These are phyloP conservation scores for Pythium rishiriense DNA, from an alignment of 352 stramenopile genomes.

Conservation along the genomic window DNA sequence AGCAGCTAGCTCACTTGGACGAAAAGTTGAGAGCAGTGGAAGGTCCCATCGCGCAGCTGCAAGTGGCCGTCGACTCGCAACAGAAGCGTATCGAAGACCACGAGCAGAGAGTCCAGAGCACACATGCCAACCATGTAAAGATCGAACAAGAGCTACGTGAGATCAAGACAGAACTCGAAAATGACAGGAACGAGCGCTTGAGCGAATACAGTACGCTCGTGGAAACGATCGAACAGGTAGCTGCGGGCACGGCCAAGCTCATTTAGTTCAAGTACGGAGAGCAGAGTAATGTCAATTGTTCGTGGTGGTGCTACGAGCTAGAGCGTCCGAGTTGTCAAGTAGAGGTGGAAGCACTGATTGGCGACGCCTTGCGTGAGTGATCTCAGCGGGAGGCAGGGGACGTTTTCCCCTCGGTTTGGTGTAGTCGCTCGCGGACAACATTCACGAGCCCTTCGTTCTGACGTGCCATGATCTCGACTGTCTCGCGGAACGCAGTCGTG, in stretches of 20 bases:
- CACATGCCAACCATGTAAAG: neutral
- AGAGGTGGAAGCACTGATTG: neutral
- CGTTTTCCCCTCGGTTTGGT: neutral
- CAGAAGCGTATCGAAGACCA: neutral
- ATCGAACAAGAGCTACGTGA: neutral
- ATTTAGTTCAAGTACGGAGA: too few species aligned
- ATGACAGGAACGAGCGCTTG: neutral
- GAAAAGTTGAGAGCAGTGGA: neutral
- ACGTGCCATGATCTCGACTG: neutral
- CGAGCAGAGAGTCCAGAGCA: neutral
- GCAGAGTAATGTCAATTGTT: neutral
- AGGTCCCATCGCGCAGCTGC: neutral
- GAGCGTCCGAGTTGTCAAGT: neutral
- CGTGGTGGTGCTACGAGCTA: neutral
- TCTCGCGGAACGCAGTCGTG: neutral
- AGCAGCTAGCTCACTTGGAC: neutral
- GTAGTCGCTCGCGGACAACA: neutral
- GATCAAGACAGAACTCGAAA: neutral
- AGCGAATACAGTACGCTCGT: conserved; percentile 8
- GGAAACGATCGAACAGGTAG: conserved; percentile 3
- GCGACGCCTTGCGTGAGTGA: neutral
- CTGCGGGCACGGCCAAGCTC: conserved; percentile 2
- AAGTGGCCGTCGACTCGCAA: neutral
- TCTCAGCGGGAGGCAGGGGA: too few species aligned
- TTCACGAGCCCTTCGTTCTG: neutral